Conservation (phyloP, 2,329 filamentous ascomycete species). For the Beauveria medogensis region DNA sequence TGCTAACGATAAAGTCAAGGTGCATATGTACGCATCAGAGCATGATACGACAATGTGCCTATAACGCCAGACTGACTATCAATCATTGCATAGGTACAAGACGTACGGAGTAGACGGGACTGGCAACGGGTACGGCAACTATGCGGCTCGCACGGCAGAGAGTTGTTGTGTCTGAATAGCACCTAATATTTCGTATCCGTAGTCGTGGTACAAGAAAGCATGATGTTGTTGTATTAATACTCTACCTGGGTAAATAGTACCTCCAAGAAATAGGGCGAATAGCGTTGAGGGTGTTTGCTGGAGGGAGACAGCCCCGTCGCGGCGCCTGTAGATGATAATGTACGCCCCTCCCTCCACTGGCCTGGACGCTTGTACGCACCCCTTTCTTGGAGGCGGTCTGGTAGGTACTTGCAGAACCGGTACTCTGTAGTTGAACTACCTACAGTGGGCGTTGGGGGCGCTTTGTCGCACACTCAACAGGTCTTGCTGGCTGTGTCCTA, state of each 20-base stretch:
- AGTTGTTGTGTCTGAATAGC: neutral
- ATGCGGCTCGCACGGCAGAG: slow-evolving; percentile 3
- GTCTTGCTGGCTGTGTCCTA: neutral
- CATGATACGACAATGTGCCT: neutral
- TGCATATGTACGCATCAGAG: neutral
- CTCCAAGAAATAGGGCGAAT: neutral
- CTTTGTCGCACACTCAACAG: neutral
- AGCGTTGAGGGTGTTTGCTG: neutral
- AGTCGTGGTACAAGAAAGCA: neutral
- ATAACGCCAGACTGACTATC: neutral
- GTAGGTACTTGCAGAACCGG: neutral
- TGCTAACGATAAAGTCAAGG: too few relatives aligned
- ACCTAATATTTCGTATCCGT: neutral
- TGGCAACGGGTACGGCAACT: neutral
- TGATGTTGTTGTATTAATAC: neutral
- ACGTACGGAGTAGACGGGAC: neutral
- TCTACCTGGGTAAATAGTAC: neutral
- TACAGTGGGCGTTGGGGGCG: neutral
- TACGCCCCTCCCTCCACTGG: neutral
- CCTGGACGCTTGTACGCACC: neutral
- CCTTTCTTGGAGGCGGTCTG: slow-evolving; percentile 5
- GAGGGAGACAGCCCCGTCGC: neutral
- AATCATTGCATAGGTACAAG: neutral
- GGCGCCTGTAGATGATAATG: neutral
- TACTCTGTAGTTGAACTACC: neutral